Evolutionary conservation across 2,329 filamentous ascomycete species (phyloP).

Genomic region (Hymenoscyphus albidus): DNA sequence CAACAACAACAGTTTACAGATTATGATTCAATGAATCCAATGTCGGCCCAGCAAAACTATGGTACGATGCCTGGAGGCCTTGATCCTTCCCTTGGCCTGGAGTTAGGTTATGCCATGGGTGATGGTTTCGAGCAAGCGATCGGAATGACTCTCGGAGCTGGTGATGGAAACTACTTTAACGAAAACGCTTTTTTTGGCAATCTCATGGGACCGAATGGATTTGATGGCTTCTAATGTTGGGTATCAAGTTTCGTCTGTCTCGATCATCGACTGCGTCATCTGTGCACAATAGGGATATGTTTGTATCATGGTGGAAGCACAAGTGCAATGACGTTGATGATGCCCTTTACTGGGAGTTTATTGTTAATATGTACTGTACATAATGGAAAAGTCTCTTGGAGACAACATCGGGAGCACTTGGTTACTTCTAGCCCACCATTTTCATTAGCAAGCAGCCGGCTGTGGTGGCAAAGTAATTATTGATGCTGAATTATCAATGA

Average conservation of each 20-base stretch:
- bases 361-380: neutral
- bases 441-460: too few relatives aligned
- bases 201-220: conserved; percentile 26
- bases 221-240: conserved; percentile 18
- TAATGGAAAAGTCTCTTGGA: neutral
- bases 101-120: conserved; percentile 30
- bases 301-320: conserved; percentile 1
- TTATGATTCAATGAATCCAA: conserved; percentile 23
- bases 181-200: conserved; percentile 32
- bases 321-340: neutral
- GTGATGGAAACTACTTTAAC: conserved; percentile 31
- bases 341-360: neutral
- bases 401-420: neutral
- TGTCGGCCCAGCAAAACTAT: conserved; percentile 16
- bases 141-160: conserved; percentile 33
- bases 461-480: too few relatives aligned
- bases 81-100: conserved; percentile 31
- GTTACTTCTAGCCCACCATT: neutral
- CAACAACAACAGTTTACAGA: conserved; percentile 16
- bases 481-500: too few relatives aligned
- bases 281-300: neutral
- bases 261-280: neutral
- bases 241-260: neutral
- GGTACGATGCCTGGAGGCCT: conserved; percentile 24
- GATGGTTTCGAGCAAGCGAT: conserved; percentile 36